Conservation (phyloP, 2,329 filamentous ascomycete genomes). For the Xylogone sp. region DNA sequence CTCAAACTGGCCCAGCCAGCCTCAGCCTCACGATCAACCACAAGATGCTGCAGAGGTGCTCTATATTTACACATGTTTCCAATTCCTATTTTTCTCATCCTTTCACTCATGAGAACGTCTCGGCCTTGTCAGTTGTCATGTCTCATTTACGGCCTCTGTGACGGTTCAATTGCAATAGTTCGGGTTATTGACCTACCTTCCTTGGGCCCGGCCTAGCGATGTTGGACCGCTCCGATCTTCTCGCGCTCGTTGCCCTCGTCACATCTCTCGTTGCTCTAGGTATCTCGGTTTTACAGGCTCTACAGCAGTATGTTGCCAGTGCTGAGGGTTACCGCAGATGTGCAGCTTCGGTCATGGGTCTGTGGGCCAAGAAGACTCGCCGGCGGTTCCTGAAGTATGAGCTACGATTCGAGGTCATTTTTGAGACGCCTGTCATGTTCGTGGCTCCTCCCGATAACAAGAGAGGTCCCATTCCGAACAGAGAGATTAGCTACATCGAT, state of each 20-base stretch:
- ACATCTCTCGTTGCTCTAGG: constrained; percentile 31
- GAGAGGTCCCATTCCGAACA: constrained; percentile 20
- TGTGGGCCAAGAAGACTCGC: constrained; percentile 27
- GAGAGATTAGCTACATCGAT: constrained; percentile 20
- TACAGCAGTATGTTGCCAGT: constrained; percentile 34
- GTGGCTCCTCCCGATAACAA: constrained; percentile 22
- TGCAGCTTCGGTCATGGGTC: constrained; percentile 29
- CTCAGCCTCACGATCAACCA: too few relatives aligned
- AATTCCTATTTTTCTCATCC: too few relatives aligned
- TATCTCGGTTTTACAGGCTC: constrained; percentile 27
- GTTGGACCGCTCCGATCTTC: constrained; percentile 12
- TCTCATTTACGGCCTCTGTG: too few relatives aligned
- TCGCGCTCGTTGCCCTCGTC: constrained; percentile 28
- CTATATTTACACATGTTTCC: too few relatives aligned
- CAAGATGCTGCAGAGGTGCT: too few relatives aligned
- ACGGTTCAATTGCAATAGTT: too few relatives aligned
- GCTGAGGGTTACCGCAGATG: constrained; percentile 35
- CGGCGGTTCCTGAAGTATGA: constrained; percentile 26
- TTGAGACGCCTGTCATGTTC: constrained; percentile 32
- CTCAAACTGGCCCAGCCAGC: too few relatives aligned
- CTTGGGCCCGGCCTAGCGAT: neutral
- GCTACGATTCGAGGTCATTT: constrained; percentile 34
- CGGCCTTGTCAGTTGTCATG: too few relatives aligned
- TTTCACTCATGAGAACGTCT: too few relatives aligned
- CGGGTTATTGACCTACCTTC: neutral